Percentiles rank a stretch among this genome's conserved stretches.
phyloP scores from a whole-genome alignment of 2,329 filamentous ascomycete genomes.

The Clarireedia paspali region DNA sequence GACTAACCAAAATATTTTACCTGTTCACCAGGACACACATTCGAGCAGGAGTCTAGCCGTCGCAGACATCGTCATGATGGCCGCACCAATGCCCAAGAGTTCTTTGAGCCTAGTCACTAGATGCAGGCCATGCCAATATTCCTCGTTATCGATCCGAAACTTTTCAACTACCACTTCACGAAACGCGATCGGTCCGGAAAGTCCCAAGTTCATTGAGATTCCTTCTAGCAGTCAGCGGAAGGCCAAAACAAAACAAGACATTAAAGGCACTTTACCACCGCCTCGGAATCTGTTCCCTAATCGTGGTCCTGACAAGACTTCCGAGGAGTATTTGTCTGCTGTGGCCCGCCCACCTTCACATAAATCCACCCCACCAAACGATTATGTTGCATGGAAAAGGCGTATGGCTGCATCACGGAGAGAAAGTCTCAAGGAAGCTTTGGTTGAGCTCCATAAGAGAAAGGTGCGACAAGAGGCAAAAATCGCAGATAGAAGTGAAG shows the following conservation, averaged over 20 bases:
- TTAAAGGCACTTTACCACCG: constrained; percentile 76
- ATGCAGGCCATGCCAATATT: constrained; percentile 19
- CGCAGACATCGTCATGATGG: constrained; percentile 16
- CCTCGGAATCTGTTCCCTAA: constrained; percentile 71
- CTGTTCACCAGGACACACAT: neutral
- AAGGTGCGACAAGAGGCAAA: constrained; percentile 40
- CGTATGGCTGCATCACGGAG: constrained; percentile 66
- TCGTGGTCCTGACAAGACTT: constrained; percentile 52
- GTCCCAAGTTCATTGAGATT: constrained; percentile 78
- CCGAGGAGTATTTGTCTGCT: constrained; percentile 49
- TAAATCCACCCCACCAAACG: constrained; percentile 19
- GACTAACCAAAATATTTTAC: constrained; percentile 16
- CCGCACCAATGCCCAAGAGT: constrained; percentile 21
- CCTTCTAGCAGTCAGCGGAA: constrained; percentile 63
- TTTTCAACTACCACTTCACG: constrained; percentile 39
- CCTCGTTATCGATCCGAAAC: constrained; percentile 28
- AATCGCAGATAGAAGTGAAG: constrained; percentile 34
- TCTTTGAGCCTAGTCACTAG: constrained; percentile 27
- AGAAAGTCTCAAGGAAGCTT: constrained; percentile 61
- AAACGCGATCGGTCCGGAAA: constrained; percentile 65
- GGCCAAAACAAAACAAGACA: constrained; percentile 32
- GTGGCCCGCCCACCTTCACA: constrained; percentile 47
- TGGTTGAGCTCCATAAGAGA: constrained; percentile 61
- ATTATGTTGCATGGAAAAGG: constrained; percentile 53
- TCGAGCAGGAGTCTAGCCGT: neutral